Evolutionary conservation across 129 eudicot genomes (phyloP).

Genomic region (Ambrosia artemisiifolia): DNA sequence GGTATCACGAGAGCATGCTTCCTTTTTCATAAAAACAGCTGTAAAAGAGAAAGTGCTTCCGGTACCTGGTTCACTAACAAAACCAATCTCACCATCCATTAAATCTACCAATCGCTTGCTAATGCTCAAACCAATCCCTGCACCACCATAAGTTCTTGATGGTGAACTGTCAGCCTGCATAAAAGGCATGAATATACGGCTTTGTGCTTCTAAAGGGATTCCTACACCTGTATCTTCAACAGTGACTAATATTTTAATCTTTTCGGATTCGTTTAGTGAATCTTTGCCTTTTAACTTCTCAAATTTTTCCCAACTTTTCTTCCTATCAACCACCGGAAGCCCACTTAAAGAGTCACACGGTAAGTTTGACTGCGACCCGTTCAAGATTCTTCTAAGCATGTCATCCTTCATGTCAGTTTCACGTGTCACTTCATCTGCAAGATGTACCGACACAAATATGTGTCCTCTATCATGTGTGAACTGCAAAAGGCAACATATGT

Average conservation of each 20-base stretch:
- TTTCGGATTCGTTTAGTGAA: conserved; percentile 26
- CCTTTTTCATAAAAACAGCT: conserved; percentile 41
- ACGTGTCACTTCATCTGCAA: conserved; percentile 62
- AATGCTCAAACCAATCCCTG: conserved; percentile 90
- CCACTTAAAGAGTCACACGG: conserved; percentile 56
- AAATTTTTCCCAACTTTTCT: conserved; percentile 64
- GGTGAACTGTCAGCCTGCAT: conserved; percentile 97
- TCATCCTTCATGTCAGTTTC: conserved; percentile 50
- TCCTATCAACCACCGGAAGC: conserved; percentile 61
- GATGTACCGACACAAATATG: conserved; percentile 77
- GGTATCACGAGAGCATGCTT: conserved; percentile 30
- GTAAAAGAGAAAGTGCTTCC: conserved; percentile 88
- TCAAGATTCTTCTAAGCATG: conserved; percentile 48
- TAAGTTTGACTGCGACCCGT: neutral
- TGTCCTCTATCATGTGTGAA: conserved; percentile 80
- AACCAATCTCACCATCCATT: conserved; percentile 90
- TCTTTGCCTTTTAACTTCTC: conserved; percentile 32
- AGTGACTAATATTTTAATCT: conserved; percentile 56
- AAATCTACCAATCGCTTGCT: conserved; percentile 77
- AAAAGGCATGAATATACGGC: conserved; percentile 75
- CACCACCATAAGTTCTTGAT: conserved; percentile 83
- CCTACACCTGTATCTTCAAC: conserved; percentile 96
- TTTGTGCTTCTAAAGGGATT: conserved; percentile 71
- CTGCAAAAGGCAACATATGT: conserved; percentile 34
- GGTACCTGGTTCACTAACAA: conserved; percentile 57